Conservation (phyloP, 345 rosid species). For the Cardamine resedifolia region DNA sequence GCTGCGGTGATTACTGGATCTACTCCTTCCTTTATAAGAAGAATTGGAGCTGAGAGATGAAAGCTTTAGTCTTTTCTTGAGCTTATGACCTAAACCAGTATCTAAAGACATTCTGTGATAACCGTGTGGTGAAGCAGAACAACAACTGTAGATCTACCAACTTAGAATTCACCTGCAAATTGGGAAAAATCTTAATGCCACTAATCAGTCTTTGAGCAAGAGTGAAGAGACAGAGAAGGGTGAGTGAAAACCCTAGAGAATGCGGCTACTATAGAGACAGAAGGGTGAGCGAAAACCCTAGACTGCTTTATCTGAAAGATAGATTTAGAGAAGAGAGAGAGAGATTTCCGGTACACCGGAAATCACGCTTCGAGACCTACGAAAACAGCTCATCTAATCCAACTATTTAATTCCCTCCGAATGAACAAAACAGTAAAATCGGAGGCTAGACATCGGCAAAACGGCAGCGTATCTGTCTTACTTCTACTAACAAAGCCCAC, state of each 20-base stretch:
- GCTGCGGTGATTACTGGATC: constrained; percentile 24
- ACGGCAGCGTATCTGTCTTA: not conserved
- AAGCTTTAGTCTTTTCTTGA: constrained; percentile 48
- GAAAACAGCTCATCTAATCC: too few relatives aligned
- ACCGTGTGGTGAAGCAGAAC: constrained; percentile 4
- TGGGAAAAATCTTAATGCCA: not conserved
- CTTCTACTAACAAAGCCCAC: not conserved
- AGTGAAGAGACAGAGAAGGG: too few relatives aligned
- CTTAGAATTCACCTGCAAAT: constrained; percentile 19
- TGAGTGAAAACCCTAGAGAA: too few relatives aligned
- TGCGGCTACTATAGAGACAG: too few relatives aligned
- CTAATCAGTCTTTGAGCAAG: constrained; percentile 19
- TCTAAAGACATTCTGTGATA: constrained; percentile 43
- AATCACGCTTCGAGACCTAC: too few relatives aligned
- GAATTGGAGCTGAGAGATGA: constrained; percentile 35
- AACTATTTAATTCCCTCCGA: too few relatives aligned
- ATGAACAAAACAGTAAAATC: too few relatives aligned
- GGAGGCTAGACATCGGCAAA: not conserved
- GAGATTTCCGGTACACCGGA: too few relatives aligned
- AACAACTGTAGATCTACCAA: not conserved
- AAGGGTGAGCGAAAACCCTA: too few relatives aligned
- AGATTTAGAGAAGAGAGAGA: too few relatives aligned
- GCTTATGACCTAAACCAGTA: constrained; percentile 37
- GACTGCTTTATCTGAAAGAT: too few relatives aligned
- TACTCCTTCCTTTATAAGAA: constrained; percentile 32